These are phyloP conservation scores for Vigna trinervia DNA, from an alignment of 306 rosid genomes.

Conservation along the genomic window DNA sequence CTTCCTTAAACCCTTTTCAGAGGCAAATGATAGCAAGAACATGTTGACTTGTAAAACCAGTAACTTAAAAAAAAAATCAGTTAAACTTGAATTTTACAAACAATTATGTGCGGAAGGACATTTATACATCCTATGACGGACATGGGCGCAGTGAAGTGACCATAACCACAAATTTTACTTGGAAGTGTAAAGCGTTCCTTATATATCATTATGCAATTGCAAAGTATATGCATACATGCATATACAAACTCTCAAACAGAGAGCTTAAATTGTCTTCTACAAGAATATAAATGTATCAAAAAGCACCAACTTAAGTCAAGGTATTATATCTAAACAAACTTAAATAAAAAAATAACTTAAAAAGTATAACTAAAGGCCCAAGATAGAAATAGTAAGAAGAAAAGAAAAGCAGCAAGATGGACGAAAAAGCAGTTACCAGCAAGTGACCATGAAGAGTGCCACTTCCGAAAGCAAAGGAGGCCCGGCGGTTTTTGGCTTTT, in stretches of 20 bases:
- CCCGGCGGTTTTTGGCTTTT: constrained; percentile 38
- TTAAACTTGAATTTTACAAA: not conserved
- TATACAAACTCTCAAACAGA: not conserved
- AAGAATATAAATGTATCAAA: not conserved
- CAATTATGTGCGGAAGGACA: not conserved
- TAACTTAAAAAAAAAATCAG: not conserved
- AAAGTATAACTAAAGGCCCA: not conserved
- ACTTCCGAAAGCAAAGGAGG: constrained; percentile 83
- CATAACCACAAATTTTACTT: not conserved
- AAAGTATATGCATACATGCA: not conserved
- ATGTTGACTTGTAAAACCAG: not conserved
- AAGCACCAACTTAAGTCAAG: not conserved
- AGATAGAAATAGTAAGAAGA: not conserved
- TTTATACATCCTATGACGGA: not conserved
- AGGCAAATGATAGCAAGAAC: not conserved
- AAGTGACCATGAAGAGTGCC: constrained; percentile 97
- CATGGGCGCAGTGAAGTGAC: not conserved
- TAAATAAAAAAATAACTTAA: not conserved
- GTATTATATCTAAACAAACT: not conserved
- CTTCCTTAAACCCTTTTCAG: not conserved
- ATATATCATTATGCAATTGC: constrained; percentile 19
- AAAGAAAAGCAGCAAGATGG: constrained; percentile 11
- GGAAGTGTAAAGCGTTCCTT: not conserved
- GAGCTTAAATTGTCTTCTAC: constrained; percentile 2
- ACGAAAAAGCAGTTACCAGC: constrained; percentile 63